A percentile compares a stretch with the other conserved stretches of the same genome.
phyloP scores from a whole-genome alignment of 768 basidiomycete genomes.

The Crassisporium funariophilum region DNA sequence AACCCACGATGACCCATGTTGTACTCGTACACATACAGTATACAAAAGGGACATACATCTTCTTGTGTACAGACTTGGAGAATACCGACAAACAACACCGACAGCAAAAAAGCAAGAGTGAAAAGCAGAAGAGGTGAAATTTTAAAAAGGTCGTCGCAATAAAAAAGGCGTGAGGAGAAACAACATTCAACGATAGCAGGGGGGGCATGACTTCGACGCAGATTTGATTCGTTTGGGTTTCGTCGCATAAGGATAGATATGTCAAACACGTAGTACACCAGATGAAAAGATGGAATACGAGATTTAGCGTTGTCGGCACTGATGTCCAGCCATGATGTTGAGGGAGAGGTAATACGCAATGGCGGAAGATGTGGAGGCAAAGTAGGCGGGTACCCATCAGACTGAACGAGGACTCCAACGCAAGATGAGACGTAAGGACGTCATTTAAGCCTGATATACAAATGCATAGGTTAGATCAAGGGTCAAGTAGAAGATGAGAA shows the following conservation, averaged over 20 bases:
- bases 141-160: slow-evolving; percentile 11
- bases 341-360: slow-evolving; percentile 4
- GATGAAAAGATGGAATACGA: slow-evolving; percentile 14
- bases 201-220: slow-evolving; percentile 14
- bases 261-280: slow-evolving; percentile 20
- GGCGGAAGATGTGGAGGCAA: slow-evolving; percentile 3
- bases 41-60: slow-evolving; percentile 26
- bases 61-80: slow-evolving; percentile 23
- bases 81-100: slow-evolving; percentile 26
- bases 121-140: slow-evolving; percentile 6
- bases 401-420: neutral
- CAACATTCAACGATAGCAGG: slow-evolving; percentile 24
- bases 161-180: slow-evolving; percentile 7
- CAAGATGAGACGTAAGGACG: neutral
- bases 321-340: slow-evolving; percentile 13
- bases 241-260: slow-evolving; percentile 23
- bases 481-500: neutral
- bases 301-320: slow-evolving; percentile 18
- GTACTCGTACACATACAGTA: slow-evolving; percentile 22
- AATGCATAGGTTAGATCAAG: neutral
- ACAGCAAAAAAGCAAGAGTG: slow-evolving; percentile 24
- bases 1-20: slow-evolving; percentile 9
- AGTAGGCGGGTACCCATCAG: slow-evolving; percentile 3
- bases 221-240: slow-evolving; percentile 18
- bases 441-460: neutral